Percentiles rank a stretch among this genome's conserved stretches.
phyloP scores from a whole-genome alignment of 495 filamentous ascomycete species.

The Copromyces sp. region DNA sequence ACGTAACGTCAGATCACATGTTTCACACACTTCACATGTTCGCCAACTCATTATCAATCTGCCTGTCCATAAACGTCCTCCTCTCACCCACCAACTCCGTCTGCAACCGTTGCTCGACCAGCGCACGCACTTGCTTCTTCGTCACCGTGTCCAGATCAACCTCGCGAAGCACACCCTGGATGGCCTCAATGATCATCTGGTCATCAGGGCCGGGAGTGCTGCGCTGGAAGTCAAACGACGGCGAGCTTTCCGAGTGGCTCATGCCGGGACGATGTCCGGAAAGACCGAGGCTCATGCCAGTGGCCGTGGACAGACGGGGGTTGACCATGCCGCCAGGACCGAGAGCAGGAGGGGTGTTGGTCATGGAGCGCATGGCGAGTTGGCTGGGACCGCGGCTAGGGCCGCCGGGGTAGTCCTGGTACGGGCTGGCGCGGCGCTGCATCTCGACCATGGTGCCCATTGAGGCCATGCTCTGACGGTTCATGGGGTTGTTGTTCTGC shows the following conservation, averaged over 20 bases:
- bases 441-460: conserved; percentile 36
- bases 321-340: conserved; percentile 25
- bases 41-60: conserved; percentile 88
- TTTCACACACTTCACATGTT: conserved; percentile 57
- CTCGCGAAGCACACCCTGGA: conserved; percentile 72
- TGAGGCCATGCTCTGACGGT: conserved; percentile 42
- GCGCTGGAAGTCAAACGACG: conserved; percentile 70
- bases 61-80: conserved; percentile 71
- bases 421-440: conserved; percentile 36
- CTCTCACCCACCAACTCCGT: conserved; percentile 76
- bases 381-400: conserved; percentile 14
- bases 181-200: conserved; percentile 69
- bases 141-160: conserved; percentile 93
- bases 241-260: conserved; percentile 43
- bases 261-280: conserved; percentile 31
- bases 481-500: conserved; percentile 19
- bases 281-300: conserved; percentile 28
- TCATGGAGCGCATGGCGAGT: conserved; percentile 24
- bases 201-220: conserved; percentile 55
- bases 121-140: conserved; percentile 90
- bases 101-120: conserved; percentile 87
- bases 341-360: conserved; percentile 36
- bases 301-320: conserved; percentile 29
- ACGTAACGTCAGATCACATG: background rate
- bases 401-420: conserved; percentile 34